Evolutionary conservation across 352 stramenopile species (phyloP), one percentile per base, ranked within the genome.

Genomic region (Phytophthora gonapodyides): DNA sequence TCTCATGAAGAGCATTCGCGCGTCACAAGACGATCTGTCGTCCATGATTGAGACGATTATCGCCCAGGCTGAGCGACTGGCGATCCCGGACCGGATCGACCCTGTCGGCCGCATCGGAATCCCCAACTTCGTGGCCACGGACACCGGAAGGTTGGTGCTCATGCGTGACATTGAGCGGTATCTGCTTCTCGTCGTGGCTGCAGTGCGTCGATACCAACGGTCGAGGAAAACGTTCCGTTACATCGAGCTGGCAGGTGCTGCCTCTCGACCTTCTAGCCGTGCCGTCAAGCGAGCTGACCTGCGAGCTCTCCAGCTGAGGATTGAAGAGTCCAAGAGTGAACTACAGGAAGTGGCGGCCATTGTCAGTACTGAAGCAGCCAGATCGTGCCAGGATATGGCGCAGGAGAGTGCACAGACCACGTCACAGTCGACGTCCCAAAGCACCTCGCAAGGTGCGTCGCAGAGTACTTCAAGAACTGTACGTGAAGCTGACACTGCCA

Each of bases 261-360:
- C 37, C 1, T 49, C 31, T 2, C 43, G 52, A 36, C 7, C 42
- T 49, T 21, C 52, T 13, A 27, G 33, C 19, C 41, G 31, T 44
- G 19, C 24, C n/a, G 42, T 27, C 7, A 69, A 61, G 31, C 52
- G 62, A 54, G 12, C 51, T 17, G 54, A 75, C 5, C 31, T 75
- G 19, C 56, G 53, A 36, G 57, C 67, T 34, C 53, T 75, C 21
- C 67, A 75, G n/a, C 31, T 72, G 19, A 49, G 48, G 21, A 75
- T 75, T 45, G 67, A 75, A 59, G 62, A 75, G 35, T 72, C 67
- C 5, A 72, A 71, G n/a, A 40, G 15, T 11, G 67, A 75, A 17
- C 57, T 75, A 7, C 57, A 61, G n/a, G 62, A 75, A 40, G 8
- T 73, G 30, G 44, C 60, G 36, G 47, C 41, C 4, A 63, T 61